Conservation (phyloP, 441 rosid genomes). For the Jatropha multifida region DNA sequence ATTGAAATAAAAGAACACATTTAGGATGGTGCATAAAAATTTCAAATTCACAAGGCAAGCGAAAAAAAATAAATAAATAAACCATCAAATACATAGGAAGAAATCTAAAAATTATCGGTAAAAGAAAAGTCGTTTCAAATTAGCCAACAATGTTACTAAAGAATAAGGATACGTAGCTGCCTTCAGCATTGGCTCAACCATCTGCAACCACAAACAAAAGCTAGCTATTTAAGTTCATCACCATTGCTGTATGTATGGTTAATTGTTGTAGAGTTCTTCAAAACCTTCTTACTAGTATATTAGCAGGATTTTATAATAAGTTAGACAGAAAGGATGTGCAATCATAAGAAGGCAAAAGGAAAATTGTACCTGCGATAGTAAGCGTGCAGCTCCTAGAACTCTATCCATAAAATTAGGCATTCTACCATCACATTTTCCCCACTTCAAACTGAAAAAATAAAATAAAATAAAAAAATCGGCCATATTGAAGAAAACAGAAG, state of each 20-base stretch:
- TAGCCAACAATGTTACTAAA: not conserved
- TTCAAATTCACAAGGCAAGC: not conserved
- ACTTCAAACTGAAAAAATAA: slow-evolving; percentile 54
- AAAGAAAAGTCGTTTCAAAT: slow-evolving; percentile 1
- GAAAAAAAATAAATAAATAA: not conserved
- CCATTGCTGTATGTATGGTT: not conserved
- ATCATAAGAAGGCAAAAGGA: slow-evolving; percentile 1
- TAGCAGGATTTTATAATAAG: not conserved
- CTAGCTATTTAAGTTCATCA: not conserved
- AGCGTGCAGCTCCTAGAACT: slow-evolving; percentile 70
- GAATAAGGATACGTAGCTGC: slow-evolving; percentile 67
- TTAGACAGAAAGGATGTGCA: not conserved
- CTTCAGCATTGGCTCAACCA: slow-evolving; percentile 83
- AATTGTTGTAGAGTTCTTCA: not conserved
- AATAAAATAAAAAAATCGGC: not conserved
- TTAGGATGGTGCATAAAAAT: not conserved
- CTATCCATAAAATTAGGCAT: slow-evolving; percentile 70
- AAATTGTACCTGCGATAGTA: slow-evolving; percentile 66
- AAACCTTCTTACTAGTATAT: not conserved
- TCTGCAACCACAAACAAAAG: slow-evolving; percentile 47
- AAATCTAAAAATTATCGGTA: not conserved
- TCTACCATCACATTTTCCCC: slow-evolving; percentile 53
- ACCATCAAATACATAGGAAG: not conserved
- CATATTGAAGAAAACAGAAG: not conserved
- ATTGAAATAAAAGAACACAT: not conserved